A percentile compares a stretch with the other conserved stretches of the same genome.
Conservation (phyloP, 441 rosid species). For the Monsonia emarginata region DNA sequence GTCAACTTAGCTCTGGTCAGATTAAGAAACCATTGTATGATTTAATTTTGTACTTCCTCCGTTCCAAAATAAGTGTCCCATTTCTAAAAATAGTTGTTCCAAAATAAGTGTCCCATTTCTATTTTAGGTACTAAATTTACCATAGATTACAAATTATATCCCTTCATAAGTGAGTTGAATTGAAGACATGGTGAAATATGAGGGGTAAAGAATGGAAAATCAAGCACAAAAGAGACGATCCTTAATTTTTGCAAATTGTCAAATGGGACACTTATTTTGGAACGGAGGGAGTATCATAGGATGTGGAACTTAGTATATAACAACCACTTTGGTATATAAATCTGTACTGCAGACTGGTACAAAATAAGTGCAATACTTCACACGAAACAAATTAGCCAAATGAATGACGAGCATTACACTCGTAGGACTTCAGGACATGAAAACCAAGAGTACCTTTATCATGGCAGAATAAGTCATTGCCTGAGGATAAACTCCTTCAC, state of each 20-base stretch:
- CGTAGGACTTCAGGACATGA: not conserved
- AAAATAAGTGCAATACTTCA: not conserved
- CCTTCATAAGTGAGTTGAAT: no score
- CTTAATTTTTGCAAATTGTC: no score
- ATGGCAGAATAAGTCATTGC: slow-evolving; percentile 42
- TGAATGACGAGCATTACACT: not conserved
- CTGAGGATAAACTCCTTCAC: slow-evolving; percentile 50
- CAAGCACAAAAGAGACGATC: no score
- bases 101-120: no score
- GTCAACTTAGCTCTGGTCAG: not conserved
- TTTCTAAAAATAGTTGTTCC: no score
- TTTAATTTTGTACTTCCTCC: no score
- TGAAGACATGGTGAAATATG: no score
- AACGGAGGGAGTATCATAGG: not conserved
- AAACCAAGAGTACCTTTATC: slow-evolving; percentile 40
- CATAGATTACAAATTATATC: no score
- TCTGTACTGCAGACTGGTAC: not conserved
- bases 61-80: no score
- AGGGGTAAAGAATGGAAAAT: no score
- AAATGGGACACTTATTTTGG: no score
- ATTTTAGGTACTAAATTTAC: no score
- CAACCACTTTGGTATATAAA: not conserved
- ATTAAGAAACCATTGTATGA: not conserved
- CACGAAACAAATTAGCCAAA: not conserved
- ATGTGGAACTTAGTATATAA: not conserved